Evolutionary conservation across 78 protist species (phyloP), one percentile per base, ranked within the genome.

Genomic region (Monocercomonoides exilis): DNA sequence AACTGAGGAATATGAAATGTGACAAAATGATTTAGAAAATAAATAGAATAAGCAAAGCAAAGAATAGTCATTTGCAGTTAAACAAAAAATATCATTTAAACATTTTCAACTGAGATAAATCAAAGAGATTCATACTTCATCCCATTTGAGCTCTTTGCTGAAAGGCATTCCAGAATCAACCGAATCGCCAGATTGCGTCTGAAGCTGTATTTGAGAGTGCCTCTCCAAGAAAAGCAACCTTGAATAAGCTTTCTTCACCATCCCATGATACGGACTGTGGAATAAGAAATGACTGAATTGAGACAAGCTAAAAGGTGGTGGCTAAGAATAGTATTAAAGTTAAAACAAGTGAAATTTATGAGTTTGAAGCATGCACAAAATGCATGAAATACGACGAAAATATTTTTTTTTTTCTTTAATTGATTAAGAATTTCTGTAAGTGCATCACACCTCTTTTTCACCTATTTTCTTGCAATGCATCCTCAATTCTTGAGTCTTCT

Each of bases 241-340:
- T n/a, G 92, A 93, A 86, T 91, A 85, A 38, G 95, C 89, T 86
- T 96, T 96, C 80, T 90, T 91, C n/a, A 97, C 97, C 34, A 95
- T 94, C 90, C 96, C 96, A 92, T 91, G 89, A 93, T 88, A 97
- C 41, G 99, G 99, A 32, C 96, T 87, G 90, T 97, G 99, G 92
- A 96, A 94, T 77, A 89, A 81, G 21, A 85, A 84, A 85, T 84
- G 93, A 85, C 93, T 97, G 35, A 89, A n/a, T 84, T 44, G 70
- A 54, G 70, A 21, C 70, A 54, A 21, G 38, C 70, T 11, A 32
- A 21, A 54, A 32, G 70, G 70, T 11, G 70, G 38, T 54, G 70
- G 70, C 70, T 32, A 11, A 11, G 38, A 32, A 21, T 21, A 21
- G 70, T 32, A 54, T 54, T 32, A 11, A 54, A 54, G 70, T 32